These are phyloP conservation scores for Haematococcus sp. DNA, from an alignment of 139 green algal genomes.

Conservation along the genomic window DNA sequence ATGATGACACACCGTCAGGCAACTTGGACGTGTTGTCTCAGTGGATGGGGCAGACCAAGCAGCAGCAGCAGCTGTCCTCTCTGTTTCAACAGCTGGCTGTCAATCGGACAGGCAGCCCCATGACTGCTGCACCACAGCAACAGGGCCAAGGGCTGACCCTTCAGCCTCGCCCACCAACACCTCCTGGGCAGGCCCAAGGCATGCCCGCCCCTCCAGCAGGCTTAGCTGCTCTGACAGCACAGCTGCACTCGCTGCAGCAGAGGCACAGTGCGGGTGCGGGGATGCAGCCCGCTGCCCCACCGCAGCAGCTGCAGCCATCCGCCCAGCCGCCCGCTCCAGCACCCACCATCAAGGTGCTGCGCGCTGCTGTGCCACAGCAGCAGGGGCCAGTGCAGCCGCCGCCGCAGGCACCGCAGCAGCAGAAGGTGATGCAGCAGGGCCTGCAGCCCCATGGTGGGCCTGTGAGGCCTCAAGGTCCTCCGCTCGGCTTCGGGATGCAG, in stretches of 20 bases:
- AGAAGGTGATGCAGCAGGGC: constrained; percentile 3
- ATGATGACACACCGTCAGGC: no score
- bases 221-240: neutral
- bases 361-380: neutral
- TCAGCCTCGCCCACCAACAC: neutral
- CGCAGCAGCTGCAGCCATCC: neutral
- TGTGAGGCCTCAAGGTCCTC: neutral
- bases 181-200: neutral
- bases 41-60: no score
- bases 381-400: neutral
- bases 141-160: neutral
- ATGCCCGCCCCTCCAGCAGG: neutral
- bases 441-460: neutral
- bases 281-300: no score
- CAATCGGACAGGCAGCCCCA: neutral
- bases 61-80: neutral
- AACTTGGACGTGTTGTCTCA: no score
- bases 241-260: neutral
- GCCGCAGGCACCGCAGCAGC: neutral
- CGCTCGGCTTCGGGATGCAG: neutral
- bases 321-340: neutral
- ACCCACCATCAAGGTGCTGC: neutral
- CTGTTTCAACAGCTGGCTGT: no score
- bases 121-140: neutral
- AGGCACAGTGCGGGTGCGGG: neutral